Conservation (phyloP, 441 rosid species). For the Adansonia madagascariensis region DNA sequence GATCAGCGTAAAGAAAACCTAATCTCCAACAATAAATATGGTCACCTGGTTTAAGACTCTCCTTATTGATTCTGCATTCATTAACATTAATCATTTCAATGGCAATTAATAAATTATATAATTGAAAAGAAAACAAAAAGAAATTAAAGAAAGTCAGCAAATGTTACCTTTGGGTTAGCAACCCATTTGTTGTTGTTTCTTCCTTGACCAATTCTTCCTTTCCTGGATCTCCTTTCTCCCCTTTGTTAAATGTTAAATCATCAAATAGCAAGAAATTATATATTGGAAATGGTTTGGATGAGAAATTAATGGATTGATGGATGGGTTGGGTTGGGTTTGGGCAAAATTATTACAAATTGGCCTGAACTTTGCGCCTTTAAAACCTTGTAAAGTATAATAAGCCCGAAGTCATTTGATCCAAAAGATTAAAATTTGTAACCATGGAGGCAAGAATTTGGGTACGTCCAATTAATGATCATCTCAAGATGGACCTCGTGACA, state of each 20-base stretch:
- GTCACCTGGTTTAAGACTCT: background rate
- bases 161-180: background rate
- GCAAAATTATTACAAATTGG: background rate
- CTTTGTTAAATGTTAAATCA: background rate
- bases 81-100: background rate
- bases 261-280: background rate
- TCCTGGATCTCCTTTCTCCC: background rate
- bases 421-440: background rate
- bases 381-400: background rate
- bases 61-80: slow-evolving; percentile 5
- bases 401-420: background rate
- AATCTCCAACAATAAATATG: background rate
- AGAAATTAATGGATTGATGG: background rate
- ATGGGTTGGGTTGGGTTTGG: background rate
- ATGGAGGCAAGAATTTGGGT: no score
- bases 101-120: background rate
- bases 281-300: background rate
- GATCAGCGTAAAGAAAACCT: background rate
- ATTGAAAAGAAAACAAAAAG: background rate
- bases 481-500: no score
- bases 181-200: background rate
- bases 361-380: background rate
- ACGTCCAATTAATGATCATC: no score
- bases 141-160: background rate
- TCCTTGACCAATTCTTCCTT: background rate